Base-by-base conservation (phyloP, 1,284 basidiomycete genomes). In the Trichosporon sp. region DNA sequence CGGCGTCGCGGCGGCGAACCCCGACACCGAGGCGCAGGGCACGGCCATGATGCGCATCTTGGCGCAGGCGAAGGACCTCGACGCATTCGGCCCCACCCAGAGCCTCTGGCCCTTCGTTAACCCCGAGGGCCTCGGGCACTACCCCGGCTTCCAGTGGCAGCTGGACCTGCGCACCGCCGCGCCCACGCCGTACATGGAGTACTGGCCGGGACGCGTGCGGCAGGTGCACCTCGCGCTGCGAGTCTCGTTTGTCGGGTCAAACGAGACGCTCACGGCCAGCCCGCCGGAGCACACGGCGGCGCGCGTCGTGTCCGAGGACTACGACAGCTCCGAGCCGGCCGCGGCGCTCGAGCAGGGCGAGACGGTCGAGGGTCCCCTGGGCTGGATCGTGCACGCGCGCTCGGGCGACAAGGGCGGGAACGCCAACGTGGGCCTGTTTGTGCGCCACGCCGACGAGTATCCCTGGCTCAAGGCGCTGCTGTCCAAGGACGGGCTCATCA, bases 371-470 rank as follows among this genome's bases (percentile, higher is more conserved):
- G 73, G 69, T 0, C 74, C 76, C 9, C 66, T 77, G 8, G 76
- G 76, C 0, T 67, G 69, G 42, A 65, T 77, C 64, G 76, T 72
- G 0, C 76, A 76, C 62, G 76, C 74, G 13, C 67, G 76, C 31
- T 74, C 73, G 1, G 76, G 76, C n/a, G 76, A 77, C 65, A 77
- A 77, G 68, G 76, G 72, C n/a, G 71, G 71, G 27, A 70, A 76
- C 60, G 73, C 75, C 27, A 76, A 76, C 44, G 73, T 77, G n/a
- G 73, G 73, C 47, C 74, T 74, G 69, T 77, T 74, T 32, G 74
- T 74, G 8, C 73, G 73, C 12, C 53, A 74, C 63, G 47, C 25
- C 2, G 73, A 75, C 71, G 72, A 75, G 68, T 75, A 73, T 62
- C 63, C 68, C 2, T 76, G 73, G 74, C 69, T 75, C 6, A 65